A percentile compares a stretch with the other conserved stretches of the same genome.
Evolutionary conservation across 345 rosid species (phyloP).

Genomic region (Salix dunnii): DNA sequence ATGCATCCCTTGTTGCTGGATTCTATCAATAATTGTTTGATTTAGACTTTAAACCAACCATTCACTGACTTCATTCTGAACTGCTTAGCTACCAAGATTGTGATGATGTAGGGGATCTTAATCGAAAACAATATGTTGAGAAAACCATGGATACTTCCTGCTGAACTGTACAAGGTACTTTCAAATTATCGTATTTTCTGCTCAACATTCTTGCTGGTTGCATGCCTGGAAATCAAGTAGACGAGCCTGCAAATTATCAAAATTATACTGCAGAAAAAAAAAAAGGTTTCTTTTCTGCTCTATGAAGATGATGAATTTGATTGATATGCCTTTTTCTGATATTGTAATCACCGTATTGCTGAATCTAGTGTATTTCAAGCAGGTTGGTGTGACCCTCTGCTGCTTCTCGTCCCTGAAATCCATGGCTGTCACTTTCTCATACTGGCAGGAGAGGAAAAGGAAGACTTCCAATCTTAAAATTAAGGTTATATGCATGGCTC

Average conservation of each 20-base stretch:
- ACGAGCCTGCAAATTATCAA: not conserved
- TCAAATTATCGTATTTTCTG: not conserved
- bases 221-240: not conserved
- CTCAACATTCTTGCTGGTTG: not conserved
- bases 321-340: not conserved
- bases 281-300: not conserved
- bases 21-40: not conserved
- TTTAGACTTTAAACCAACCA: no score
- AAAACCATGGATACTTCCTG: conserved; percentile 81
- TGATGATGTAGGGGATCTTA: conserved; percentile 50
- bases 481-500: conserved; percentile 56
- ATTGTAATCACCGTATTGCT: not conserved
- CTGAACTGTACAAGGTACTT: conserved; percentile 84
- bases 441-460: conserved; percentile 69
- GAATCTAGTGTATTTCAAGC: conserved; percentile 17
- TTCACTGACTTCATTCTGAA: not conserved
- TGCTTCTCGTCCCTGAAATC: conserved; percentile 90
- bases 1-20: not conserved
- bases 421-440: conserved; percentile 78
- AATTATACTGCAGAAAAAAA: not conserved
- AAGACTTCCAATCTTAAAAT: conserved; percentile 56
- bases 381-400: conserved; percentile 93
- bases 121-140: conserved; percentile 52
- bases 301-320: not conserved
- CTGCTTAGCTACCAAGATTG: not conserved